Evolutionary conservation across 2,329 filamentous ascomycete genomes (phyloP).

Genomic region (Sporothrix variecibatus): DNA sequence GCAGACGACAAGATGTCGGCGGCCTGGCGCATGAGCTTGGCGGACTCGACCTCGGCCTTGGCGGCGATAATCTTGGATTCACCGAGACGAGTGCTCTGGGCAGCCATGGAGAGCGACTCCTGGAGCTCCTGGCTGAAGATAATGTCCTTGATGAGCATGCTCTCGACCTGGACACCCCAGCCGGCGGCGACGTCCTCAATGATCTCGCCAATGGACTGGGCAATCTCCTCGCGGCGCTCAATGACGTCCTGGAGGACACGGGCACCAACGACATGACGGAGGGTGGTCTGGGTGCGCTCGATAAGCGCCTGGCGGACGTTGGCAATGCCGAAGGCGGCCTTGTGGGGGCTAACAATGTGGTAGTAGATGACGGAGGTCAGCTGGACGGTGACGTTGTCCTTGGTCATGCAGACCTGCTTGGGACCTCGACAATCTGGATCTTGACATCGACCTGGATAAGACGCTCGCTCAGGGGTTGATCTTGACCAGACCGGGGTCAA

Average conservation of each 20-base stretch:
- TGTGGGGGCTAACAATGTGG: slow-evolving; percentile 92
- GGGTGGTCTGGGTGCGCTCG: slow-evolving; percentile 95
- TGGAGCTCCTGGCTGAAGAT: slow-evolving; percentile 95
- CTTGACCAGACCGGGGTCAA: slow-evolving; percentile 95
- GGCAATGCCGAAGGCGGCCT: slow-evolving; percentile 93
- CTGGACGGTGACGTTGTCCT: slow-evolving; percentile 94
- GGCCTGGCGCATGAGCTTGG: slow-evolving; percentile 90
- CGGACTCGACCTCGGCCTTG: slow-evolving; percentile 92
- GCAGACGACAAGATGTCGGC: slow-evolving; percentile 90
- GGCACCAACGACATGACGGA: slow-evolving; percentile 89
- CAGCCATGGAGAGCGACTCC: slow-evolving; percentile 95
- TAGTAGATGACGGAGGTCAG: slow-evolving; percentile 99
- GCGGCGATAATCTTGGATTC: slow-evolving; percentile 98
- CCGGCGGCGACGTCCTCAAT: slow-evolving; percentile 92
- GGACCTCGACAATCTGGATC: slow-evolving; percentile 97
- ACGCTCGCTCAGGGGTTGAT: slow-evolving; percentile 90
- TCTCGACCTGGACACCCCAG: slow-evolving; percentile 96
- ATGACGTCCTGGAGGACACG: slow-evolving; percentile 97
- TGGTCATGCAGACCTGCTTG: slow-evolving; percentile 97
- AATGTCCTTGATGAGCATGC: slow-evolving; percentile 99
- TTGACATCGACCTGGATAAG: slow-evolving; percentile 96
- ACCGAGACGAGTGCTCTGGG: slow-evolving; percentile 96
- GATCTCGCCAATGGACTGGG: slow-evolving; percentile 91
- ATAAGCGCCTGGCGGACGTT: slow-evolving; percentile 95
- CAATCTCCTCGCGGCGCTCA: slow-evolving; percentile 95